These are phyloP conservation scores for Cladorrhinum sp. DNA, from an alignment of 2,329 filamentous ascomycete species.

Conservation along the genomic window DNA sequence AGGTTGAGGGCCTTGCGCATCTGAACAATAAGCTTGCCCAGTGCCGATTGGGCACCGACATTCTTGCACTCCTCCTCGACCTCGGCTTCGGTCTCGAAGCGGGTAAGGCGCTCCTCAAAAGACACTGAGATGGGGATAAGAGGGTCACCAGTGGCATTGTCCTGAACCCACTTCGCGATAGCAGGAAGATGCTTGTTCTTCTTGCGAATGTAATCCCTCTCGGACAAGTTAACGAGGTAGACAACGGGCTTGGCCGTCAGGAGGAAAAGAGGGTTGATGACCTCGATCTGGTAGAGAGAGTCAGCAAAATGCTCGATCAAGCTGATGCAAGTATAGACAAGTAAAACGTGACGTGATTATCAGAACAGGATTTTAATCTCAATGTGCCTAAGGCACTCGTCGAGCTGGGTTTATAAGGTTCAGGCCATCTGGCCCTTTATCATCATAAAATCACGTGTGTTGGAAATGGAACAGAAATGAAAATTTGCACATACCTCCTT, in stretches of 20 bases:
- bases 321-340: slow-evolving; percentile 23
- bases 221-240: slow-evolving; percentile 93
- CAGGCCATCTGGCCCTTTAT: slow-evolving; percentile 93
- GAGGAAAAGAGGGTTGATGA: slow-evolving; percentile 94
- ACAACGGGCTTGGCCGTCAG: slow-evolving; percentile 96
- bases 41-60: slow-evolving; percentile 77
- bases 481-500: slow-evolving; percentile 76
- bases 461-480: slow-evolving; percentile 13
- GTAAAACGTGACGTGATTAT: slow-evolving; percentile 36
- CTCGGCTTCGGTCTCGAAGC: slow-evolving; percentile 73
- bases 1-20: slow-evolving; percentile 93
- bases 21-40: slow-evolving; percentile 86
- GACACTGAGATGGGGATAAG: slow-evolving; percentile 90
- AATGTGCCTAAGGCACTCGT: slow-evolving; percentile 77
- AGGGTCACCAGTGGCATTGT: slow-evolving; percentile 80
- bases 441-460: slow-evolving; percentile 66
- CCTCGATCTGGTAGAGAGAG: slow-evolving; percentile 69
- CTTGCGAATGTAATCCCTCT: slow-evolving; percentile 95
- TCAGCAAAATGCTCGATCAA: slow-evolving; percentile 29
- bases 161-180: slow-evolving; percentile 93
- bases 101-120: slow-evolving; percentile 88
- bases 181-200: slow-evolving; percentile 99
- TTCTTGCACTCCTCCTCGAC: slow-evolving; percentile 84
- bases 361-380: slow-evolving; percentile 81
- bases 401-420: slow-evolving; percentile 97